Base-by-base conservation (phyloP, 371 early-diverging fungal species). In the Dichotomocladium elegans region DNA sequence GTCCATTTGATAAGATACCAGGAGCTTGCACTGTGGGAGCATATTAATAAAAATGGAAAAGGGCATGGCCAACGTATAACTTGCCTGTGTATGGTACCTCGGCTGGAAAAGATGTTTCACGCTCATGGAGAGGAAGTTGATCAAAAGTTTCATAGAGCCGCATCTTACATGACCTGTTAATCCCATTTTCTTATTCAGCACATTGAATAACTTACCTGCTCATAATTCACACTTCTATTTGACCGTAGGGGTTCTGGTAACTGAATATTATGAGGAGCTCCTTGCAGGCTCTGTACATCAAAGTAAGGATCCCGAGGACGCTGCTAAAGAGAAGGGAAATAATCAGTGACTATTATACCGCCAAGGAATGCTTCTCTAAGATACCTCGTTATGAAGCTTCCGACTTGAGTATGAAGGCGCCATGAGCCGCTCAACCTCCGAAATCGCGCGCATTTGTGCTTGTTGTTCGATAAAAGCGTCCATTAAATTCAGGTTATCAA, bases 381-480 rank as follows among this genome's bases (percentile, higher is more conserved):
- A 26, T 58, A 65, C 66, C 47, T 95, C 95, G 3, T 94, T 82
- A 57, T 90, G 89, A 52, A 87, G 85, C 55, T 87, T 74, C 35
- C 99, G 82, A 41, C 74, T 83, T 14, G 77, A 58, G 55, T 85
- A 93, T 15, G 90, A 77, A 11, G 84, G 67, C 4, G 77, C 72
- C 24, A 98, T 78, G 21, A 69, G 64, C 26, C 89, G 86, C 57
- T 94, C 93, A 34, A 99, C 86, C 46, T 93, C 90, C 11, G 83
- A 80, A 9, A 90, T 63, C 0, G 95, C 92, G 55, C 91, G 91
- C 57, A 93, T 89, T 45, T 91, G 87, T 2, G 96, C 94, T 17
- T 91, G 86, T 53, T 93, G 90, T 56, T 98, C 96, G 41, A 96
- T 87, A 47, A 94, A 85, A 0, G 89, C 82, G 58, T 95, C 92